Evolutionary conservation across 2,329 filamentous ascomycete genomes (phyloP), one percentile per base, ranked within the genome.

Genomic region (Amauroascus verrucosus): DNA sequence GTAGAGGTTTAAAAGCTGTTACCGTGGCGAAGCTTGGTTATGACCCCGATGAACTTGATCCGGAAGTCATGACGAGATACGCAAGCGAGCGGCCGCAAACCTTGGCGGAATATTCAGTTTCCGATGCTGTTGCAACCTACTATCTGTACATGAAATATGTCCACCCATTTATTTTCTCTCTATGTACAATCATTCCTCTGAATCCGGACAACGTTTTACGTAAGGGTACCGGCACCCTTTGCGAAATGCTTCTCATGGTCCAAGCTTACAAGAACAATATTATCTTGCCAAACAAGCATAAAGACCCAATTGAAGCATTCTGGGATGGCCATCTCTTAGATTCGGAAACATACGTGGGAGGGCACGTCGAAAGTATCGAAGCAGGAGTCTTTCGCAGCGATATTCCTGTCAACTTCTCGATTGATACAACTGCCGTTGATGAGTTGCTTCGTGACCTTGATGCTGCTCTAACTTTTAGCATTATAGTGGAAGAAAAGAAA

Each of bases 131-230:
- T 48, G 93, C 93, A 20, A 98, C 93, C 0, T 98, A 98, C 68
- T 98, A 98, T 66, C 75, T 98, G 57, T 98, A 98, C 77, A 98
- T 98, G 94, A 98, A 98, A 84, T 98, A 98, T 69, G 88, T 98
- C n/a, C 93, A 98, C 68, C 93, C 93, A 2, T 98, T 98, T 75
- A 93, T 98, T 67, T 98, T 98, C 77, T 97, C 94, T 1, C 76
- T 98, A 0, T 98, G 93, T 71, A 98, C 90, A 1, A 96, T 98
- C 72, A 77, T 98, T 67, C 93, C 93, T 0, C 77, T 98, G 1
- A 88, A 88, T 43, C 88, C 90, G 32, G 91, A 98, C 64, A 93
- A 97, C 65, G 88, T 90, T 1, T 70, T 97, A 62, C 82, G 93
- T 60, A 98, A 98, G 69, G 93, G 93, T 66, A 98, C 93, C 0